Conservation (phyloP, 495 filamentous ascomycete genomes). For the Lepraria neglecta region DNA sequence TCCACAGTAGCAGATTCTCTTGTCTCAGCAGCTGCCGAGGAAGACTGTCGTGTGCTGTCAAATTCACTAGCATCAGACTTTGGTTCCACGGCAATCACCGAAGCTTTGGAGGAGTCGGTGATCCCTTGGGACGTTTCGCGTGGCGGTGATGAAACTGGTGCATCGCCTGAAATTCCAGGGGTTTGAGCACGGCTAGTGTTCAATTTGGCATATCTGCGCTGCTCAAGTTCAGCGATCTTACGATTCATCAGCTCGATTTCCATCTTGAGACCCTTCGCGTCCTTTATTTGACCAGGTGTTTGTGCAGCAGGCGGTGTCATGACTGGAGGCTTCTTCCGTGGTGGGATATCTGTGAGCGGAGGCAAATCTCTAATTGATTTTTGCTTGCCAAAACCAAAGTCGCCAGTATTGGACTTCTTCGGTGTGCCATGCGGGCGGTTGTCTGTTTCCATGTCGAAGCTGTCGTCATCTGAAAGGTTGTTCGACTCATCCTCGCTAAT, state of each 20-base stretch:
- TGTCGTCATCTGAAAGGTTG: constrained; percentile 39
- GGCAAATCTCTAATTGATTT: constrained; percentile 40
- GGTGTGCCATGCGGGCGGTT: constrained; percentile 39
- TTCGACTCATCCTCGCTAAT: constrained; percentile 62
- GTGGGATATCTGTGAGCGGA: constrained; percentile 36
- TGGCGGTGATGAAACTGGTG: constrained; percentile 18
- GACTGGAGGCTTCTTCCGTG: constrained; percentile 35
- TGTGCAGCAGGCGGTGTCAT: constrained; percentile 34
- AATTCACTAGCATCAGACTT: not conserved
- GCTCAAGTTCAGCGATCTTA: constrained; percentile 71
- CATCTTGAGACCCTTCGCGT: constrained; percentile 54
- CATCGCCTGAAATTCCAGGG: constrained; percentile 31
- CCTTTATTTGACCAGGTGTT: constrained; percentile 32
- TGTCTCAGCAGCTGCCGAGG: not conserved
- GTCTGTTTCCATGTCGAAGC: constrained; percentile 32
- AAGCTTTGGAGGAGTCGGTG: not conserved
- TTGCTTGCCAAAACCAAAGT: constrained; percentile 9
- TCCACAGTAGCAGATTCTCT: not conserved
- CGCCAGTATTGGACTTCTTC: constrained; percentile 1
- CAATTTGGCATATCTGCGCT: constrained; percentile 54
- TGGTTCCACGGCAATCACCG: not conserved
- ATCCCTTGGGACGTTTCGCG: not conserved
- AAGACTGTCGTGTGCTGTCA: not conserved
- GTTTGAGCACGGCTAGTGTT: constrained; percentile 38
- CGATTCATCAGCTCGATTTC: constrained; percentile 69